A percentile compares a stretch with the other conserved stretches of the same genome.
phyloP scores from a whole-genome alignment of 1,139 yeast genomes.

The Kluyveromyces sp. region DNA sequence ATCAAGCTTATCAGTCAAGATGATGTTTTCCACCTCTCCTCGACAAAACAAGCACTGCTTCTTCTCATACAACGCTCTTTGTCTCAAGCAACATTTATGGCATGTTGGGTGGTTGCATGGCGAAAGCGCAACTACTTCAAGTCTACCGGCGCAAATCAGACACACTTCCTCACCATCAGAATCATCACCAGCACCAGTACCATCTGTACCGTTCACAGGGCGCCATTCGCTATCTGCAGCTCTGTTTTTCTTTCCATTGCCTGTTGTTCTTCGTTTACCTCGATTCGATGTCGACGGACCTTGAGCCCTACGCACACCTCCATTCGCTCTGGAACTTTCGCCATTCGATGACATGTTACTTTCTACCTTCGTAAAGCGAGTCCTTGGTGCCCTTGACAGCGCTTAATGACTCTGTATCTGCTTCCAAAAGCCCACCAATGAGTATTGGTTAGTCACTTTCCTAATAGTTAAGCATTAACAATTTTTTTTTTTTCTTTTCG shows the following conservation, averaged over 20 bases:
- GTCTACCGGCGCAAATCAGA: conserved; percentile 74
- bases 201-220: neutral
- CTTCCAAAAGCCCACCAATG: too few species aligned
- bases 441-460: too few species aligned
- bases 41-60: conserved; percentile 76
- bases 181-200: conserved; percentile 12
- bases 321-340: neutral
- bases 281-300: conserved; percentile 4
- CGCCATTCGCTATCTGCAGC: neutral
- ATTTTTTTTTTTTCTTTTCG: too few species aligned
- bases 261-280: neutral
- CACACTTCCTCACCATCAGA: conserved; percentile 44
- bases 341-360: neutral
- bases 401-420: too few species aligned
- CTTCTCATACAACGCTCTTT: conserved; percentile 72
- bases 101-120: conserved; percentile 86
- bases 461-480: too few species aligned
- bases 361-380: too few species aligned
- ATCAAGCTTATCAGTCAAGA: conserved; percentile 48
- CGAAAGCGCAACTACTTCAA: conserved; percentile 57
- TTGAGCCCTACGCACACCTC: neutral
- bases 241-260: neutral
- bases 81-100: conserved; percentile 73
- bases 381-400: neutral
- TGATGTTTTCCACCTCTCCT: conserved; percentile 52